These are phyloP conservation scores for Eucalyptus cladocalyx DNA, from an alignment of 345 rosid genomes.

Conservation along the genomic window DNA sequence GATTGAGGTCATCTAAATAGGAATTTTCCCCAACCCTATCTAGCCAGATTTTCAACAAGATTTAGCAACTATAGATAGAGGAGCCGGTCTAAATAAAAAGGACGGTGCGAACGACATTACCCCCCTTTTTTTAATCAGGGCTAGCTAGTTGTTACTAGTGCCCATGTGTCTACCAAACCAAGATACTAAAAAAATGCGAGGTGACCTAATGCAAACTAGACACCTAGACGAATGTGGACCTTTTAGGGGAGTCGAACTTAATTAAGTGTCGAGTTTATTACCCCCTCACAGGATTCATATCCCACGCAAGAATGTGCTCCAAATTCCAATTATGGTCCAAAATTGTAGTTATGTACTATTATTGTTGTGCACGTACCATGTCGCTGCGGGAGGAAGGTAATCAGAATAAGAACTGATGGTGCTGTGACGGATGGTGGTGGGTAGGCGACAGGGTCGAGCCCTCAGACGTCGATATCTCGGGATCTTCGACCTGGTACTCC, in stretches of 20 bases:
- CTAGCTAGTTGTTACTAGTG: neutral
- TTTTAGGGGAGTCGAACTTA: neutral
- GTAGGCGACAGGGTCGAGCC: neutral
- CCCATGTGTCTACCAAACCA: neutral
- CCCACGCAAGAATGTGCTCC: neutral
- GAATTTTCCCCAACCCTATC: neutral
- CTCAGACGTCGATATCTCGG: neutral
- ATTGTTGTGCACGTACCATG: neutral
- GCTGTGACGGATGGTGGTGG: neutral
- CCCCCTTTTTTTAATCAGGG: neutral
- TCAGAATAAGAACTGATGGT: neutral
- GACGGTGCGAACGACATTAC: neutral
- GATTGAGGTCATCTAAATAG: neutral
- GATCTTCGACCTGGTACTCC: constrained; percentile 62
- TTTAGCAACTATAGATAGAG: neutral
- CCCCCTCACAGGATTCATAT: neutral
- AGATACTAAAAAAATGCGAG: neutral
- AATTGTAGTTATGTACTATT: neutral
- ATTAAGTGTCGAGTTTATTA: neutral
- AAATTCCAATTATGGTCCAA: neutral
- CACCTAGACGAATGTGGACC: neutral
- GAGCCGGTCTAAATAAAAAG: neutral
- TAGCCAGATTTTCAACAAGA: neutral
- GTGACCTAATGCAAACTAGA: neutral
- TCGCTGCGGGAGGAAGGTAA: neutral